phyloP scores from a whole-genome alignment of 495 filamentous ascomycete genomes.

The Penicillium waksmanii region DNA sequence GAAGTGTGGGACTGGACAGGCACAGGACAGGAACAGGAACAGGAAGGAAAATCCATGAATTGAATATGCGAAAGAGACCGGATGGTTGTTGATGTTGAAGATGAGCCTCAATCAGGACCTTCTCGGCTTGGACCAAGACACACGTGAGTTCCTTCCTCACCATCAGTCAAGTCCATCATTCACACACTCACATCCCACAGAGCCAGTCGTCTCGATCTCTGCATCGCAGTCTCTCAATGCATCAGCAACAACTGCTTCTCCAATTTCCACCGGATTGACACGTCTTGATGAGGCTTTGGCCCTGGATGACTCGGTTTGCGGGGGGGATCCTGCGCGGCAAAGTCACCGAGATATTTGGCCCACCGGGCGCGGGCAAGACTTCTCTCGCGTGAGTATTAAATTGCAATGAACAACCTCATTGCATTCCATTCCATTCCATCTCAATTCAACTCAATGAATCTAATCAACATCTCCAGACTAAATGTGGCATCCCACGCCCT shows the following conservation, averaged over 20 bases:
- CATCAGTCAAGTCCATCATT: background rate
- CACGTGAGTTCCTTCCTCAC: conserved; percentile 27
- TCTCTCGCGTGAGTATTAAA: conserved; percentile 65
- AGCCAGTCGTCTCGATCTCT: conserved; percentile 80
- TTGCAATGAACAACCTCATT: background rate
- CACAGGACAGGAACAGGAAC: too few species aligned
- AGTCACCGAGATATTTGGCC: conserved; percentile 87
- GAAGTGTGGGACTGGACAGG: too few species aligned
- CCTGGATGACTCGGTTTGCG: conserved; percentile 34
- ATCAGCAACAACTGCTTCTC: conserved; percentile 50
- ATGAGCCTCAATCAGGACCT: conserved; percentile 37
- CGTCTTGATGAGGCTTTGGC: conserved; percentile 62
- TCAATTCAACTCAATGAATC: background rate
- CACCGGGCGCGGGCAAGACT: conserved; percentile 87
- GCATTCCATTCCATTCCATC: background rate
- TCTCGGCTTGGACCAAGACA: conserved; percentile 35
- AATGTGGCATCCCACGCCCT: conserved; percentile 70
- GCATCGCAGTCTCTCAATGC: conserved; percentile 81
- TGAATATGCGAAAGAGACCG: too few species aligned
- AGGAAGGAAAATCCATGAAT: too few species aligned
- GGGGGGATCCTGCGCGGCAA: conserved; percentile 69
- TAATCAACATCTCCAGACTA: conserved; percentile 51
- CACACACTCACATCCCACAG: conserved; percentile 17
- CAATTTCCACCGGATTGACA: conserved; percentile 68
- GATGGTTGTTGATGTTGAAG: background rate